These are phyloP conservation scores for Calonectria pseudoreteaudii DNA, from an alignment of 2,329 filamentous ascomycete genomes.

Conservation along the genomic window DNA sequence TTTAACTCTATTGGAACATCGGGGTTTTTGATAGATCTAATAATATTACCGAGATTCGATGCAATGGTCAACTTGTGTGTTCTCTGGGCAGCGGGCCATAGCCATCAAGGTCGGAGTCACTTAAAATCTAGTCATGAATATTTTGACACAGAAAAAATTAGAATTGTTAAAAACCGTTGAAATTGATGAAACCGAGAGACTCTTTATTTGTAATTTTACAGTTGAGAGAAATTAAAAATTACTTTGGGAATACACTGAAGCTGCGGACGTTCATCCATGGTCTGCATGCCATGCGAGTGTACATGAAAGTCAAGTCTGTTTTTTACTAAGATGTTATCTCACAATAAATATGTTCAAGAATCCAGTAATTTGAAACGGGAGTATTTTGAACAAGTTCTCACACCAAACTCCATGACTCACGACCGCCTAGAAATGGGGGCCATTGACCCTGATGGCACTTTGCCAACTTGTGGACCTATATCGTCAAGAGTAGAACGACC, in stretches of 20 bases:
- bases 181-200: too few species aligned
- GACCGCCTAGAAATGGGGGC: not conserved
- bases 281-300: not conserved
- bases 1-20: not conserved
- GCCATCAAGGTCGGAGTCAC: too few species aligned
- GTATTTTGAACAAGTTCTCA: not conserved
- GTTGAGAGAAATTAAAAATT: too few species aligned
- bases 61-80: not conserved
- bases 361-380: not conserved
- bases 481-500: not conserved
- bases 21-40: not conserved
- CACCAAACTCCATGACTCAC: not conserved
- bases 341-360: not conserved
- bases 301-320: not conserved
- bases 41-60: accelerated
- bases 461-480: not conserved
- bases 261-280: too few species aligned
- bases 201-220: too few species aligned
- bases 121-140: too few species aligned
- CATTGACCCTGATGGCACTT: not conserved
- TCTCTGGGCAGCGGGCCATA: not conserved
- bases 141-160: too few species aligned
- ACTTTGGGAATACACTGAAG: too few species aligned
- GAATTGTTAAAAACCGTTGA: too few species aligned
- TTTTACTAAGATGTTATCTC: not conserved